phyloP scores from a whole-genome alignment of 2,329 filamentous ascomycete genomes.

The Sporothrix mexicana region DNA sequence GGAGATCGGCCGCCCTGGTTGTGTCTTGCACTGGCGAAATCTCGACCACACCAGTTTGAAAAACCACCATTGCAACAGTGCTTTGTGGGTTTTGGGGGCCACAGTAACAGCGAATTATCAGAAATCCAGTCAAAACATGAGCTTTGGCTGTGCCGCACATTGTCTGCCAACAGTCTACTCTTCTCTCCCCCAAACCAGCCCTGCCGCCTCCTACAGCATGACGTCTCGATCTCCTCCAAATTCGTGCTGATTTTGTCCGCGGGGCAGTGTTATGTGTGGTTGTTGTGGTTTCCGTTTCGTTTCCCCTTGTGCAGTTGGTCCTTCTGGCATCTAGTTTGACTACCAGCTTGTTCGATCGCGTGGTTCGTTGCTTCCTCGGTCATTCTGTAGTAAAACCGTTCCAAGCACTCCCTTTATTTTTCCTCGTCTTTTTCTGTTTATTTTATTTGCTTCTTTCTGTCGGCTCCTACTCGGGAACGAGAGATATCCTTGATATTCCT shows the following conservation, averaged over 20 bases:
- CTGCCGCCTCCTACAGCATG: constrained; percentile 7
- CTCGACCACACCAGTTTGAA: background rate
- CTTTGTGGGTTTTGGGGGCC: background rate
- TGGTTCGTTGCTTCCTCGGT: constrained; percentile 5
- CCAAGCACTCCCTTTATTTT: no score
- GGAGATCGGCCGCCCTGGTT: constrained; percentile 19
- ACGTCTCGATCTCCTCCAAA: background rate
- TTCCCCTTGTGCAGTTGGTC: background rate
- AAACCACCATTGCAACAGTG: background rate
- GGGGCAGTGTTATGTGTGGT: constrained; percentile 10
- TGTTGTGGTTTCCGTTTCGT: constrained; percentile 10
- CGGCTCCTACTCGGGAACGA: constrained; percentile 12
- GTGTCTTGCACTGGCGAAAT: constrained; percentile 22
- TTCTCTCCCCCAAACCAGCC: background rate
- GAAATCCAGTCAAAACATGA: background rate
- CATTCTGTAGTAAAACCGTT: background rate
- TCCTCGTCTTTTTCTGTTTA: background rate
- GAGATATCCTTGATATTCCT: background rate
- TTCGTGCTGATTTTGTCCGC: background rate
- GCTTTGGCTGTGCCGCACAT: background rate
- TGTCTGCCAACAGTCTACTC: background rate
- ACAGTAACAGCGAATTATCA: background rate
- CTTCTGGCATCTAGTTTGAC: background rate
- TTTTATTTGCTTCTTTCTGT: background rate
- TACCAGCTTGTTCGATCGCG: background rate